These are phyloP conservation scores for Neurospora hispaniola DNA, from an alignment of 495 filamentous ascomycete species.

Conservation along the genomic window DNA sequence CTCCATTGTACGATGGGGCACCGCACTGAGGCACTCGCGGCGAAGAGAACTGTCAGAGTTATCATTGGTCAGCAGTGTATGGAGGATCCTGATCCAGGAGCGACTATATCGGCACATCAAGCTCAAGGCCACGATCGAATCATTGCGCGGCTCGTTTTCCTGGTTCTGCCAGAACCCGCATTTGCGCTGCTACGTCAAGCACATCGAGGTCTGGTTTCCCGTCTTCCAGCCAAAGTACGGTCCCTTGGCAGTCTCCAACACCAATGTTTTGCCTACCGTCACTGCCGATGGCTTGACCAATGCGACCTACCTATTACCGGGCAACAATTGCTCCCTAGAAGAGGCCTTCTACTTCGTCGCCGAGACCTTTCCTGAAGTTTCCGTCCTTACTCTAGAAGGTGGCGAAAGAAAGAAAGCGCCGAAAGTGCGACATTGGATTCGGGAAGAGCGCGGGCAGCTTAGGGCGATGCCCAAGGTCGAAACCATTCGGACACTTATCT, in stretches of 20 bases:
- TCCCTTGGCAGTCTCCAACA: slow-evolving; percentile 28
- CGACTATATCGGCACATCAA: slow-evolving; percentile 65
- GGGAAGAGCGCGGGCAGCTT: slow-evolving; percentile 7
- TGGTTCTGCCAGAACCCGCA: slow-evolving; percentile 51
- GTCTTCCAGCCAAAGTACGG: slow-evolving; percentile 49
- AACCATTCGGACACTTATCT: slow-evolving; percentile 48
- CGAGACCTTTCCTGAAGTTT: slow-evolving; percentile 45
- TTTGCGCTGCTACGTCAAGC: slow-evolving; percentile 51
- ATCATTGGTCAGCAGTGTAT: slow-evolving; percentile 49
- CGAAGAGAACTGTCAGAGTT: slow-evolving; percentile 54
- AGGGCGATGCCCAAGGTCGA: slow-evolving; percentile 20
- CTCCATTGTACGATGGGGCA: slow-evolving; percentile 49
- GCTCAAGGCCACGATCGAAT: slow-evolving; percentile 55
- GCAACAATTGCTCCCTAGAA: slow-evolving; percentile 55
- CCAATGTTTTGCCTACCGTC: slow-evolving; percentile 34
- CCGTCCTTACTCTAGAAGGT: slow-evolving; percentile 60
- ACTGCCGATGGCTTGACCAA: slow-evolving; percentile 38
- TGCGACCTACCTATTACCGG: slow-evolving; percentile 42
- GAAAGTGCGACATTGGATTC: slow-evolving; percentile 47
- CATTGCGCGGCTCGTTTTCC: slow-evolving; percentile 39
- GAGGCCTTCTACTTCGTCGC: slow-evolving; percentile 54
- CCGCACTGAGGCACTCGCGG: slow-evolving; percentile 54
- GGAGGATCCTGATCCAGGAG: slow-evolving; percentile 55
- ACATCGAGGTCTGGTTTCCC: slow-evolving; percentile 65
- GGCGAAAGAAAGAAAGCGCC: slow-evolving; percentile 65